Percentiles rank a stretch among this genome's conserved stretches.
Conservation (phyloP, 768 basidiomycete genomes). For the Porphyrellus cyaneotinctus region DNA sequence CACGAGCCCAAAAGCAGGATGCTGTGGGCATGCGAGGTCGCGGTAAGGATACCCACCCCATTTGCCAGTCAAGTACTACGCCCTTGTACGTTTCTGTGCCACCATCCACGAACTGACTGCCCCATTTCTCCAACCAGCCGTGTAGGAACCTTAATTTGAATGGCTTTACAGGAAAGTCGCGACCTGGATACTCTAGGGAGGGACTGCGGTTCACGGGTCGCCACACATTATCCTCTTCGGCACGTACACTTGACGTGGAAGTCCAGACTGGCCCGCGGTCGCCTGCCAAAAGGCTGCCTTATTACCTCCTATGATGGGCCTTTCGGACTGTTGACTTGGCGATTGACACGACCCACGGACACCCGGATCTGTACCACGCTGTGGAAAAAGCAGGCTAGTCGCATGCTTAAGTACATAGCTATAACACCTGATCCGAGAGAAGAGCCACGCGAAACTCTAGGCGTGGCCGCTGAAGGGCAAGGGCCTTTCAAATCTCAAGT, state of each 20-base stretch:
- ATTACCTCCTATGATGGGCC: constrained; percentile 17
- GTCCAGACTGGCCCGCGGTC: constrained; percentile 12
- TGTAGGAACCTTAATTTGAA: constrained; percentile 12
- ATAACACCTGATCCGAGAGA: constrained; percentile 18
- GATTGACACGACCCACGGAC: constrained; percentile 24
- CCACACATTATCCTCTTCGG: constrained; percentile 15
- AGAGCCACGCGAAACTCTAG: constrained; percentile 22
- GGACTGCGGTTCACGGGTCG: constrained; percentile 8
- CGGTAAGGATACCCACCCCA: constrained; percentile 11
- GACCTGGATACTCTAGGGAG: constrained; percentile 7
- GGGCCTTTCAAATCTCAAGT: constrained; percentile 24
- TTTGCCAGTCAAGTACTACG: constrained; percentile 14
- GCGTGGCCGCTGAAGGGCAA: constrained; percentile 13
- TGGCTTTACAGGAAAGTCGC: constrained; percentile 9
- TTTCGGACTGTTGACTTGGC: constrained; percentile 24
- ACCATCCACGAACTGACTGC: constrained; percentile 12
- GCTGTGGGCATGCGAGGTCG: constrained; percentile 9
- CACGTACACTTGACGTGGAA: constrained; percentile 22
- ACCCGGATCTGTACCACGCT: constrained; percentile 12
- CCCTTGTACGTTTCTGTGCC: constrained; percentile 22
- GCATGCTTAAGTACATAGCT: constrained; percentile 4
- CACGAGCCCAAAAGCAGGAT: constrained; percentile 18
- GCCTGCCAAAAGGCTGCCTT: constrained; percentile 10
- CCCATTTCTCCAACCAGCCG: constrained; percentile 6
- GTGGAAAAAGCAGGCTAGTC: constrained; percentile 1